Conservation (phyloP, 345 rosid species). For the Gossypium turneri region DNA sequence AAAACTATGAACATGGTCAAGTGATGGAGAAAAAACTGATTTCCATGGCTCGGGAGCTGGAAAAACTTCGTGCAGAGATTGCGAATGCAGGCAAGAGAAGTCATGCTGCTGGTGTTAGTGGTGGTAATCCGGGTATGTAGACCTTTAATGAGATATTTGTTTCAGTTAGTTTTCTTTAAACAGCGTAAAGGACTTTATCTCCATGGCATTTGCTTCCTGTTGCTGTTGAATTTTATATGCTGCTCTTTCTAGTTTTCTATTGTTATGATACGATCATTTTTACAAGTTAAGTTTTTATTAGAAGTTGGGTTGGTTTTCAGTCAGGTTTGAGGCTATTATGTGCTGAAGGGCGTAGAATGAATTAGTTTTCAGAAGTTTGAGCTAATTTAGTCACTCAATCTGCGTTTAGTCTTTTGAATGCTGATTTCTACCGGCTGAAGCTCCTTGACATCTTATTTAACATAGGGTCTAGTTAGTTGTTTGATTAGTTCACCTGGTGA, state of each 20-base stretch:
- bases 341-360: background rate
- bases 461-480: slow-evolving; percentile 4
- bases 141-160: background rate
- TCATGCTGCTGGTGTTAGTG: slow-evolving; percentile 44
- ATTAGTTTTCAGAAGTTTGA: background rate
- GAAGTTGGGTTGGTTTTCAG: slow-evolving; percentile 4
- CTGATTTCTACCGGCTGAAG: background rate
- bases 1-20: slow-evolving; percentile 89
- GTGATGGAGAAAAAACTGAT: slow-evolving; percentile 88
- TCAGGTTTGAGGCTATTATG: background rate
- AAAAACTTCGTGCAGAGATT: slow-evolving; percentile 93
- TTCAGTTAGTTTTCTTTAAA: background rate
- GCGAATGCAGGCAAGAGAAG: slow-evolving; percentile 83
- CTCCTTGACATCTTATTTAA: background rate
- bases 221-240: background rate
- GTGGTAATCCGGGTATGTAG: slow-evolving; percentile 45
- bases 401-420: background rate
- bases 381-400: background rate
- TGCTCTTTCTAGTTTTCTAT: background rate
- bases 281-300: background rate
- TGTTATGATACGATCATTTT: background rate
- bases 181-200: background rate
- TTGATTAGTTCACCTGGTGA: background rate
- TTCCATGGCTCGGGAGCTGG: slow-evolving; percentile 90
- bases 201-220: background rate